Base-by-base conservation (phyloP, 768 basidiomycete species). In the Kondoa subrosea region DNA sequence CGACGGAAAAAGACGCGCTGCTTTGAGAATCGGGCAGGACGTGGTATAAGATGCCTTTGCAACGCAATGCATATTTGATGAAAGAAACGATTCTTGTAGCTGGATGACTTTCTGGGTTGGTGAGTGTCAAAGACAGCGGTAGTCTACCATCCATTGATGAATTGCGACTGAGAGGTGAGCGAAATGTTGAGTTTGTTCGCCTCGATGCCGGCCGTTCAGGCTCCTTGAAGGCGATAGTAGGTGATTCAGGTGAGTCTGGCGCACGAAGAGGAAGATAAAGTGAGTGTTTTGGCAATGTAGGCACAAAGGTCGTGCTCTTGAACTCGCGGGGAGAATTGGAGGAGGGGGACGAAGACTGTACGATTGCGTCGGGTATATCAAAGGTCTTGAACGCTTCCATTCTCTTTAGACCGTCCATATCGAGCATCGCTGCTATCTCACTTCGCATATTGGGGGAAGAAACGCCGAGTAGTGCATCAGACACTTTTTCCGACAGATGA, bases 221-320 rank as follows among this genome's bases (percentile, higher is more conserved):
- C 29, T 12, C n/a, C 25, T 16, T 14, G 27, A 34, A 15, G 25
- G 31, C 15, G 50, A 29, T 31, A 59, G 26, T 25, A 17, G 4
- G 56, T 31, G 26, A 27, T 50, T 56, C 27, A 3, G 67, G 21
- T 27, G n/a, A 15, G 59, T 27, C 34, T 25, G 63, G 60, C 56
- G 68, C 62, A 17, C 60, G 56, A 25, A 75, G 67, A 17, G 61
- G 69, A 31, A 76, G 68, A 59, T 72, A 65, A 4, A 80, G 71
- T 0, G 75, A 75, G 65, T 78, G 77, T 58, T 77, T 77, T 57
- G 75, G 68, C 3, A 76, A 71, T 1, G 75, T 50, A 1, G 75
- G 73, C n/a, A 77, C 66, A 67, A 80, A 80, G 2, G 73, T 73
- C 14, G 77, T 76, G 31, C 73, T 73, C 67, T 80, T 80, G 78